These are phyloP conservation scores for Fusarium irregulare DNA, from an alignment of 2,329 filamentous ascomycete species.

Conservation along the genomic window DNA sequence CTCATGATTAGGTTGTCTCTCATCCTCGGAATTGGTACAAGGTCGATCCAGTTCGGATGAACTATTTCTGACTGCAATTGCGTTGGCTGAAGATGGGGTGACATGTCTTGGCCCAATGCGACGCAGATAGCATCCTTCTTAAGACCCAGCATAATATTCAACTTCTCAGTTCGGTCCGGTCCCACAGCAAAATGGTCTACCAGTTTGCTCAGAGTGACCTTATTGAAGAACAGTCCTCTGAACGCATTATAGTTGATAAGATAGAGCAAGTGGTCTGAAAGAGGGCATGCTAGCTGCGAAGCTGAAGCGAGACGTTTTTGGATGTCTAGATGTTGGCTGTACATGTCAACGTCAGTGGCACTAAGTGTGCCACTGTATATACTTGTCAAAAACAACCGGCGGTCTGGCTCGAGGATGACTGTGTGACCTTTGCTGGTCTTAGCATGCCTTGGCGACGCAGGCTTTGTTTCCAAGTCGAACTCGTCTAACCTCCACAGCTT, in stretches of 20 bases:
- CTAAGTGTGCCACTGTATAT: background rate
- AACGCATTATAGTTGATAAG: constrained; percentile 20
- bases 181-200: background rate
- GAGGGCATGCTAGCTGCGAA: background rate
- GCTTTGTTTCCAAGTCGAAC: background rate
- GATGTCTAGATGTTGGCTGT: constrained; percentile 8
- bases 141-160: constrained; percentile 10
- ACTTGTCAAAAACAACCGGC: background rate
- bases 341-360: background rate
- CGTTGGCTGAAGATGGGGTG: constrained; percentile 7
- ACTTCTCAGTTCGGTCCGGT: background rate
- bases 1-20: constrained; percentile 3
- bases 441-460: background rate
- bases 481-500: constrained; percentile 18
- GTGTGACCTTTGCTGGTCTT: too few relatives aligned
- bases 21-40: constrained; percentile 6
- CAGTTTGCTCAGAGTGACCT: background rate
- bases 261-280: constrained; percentile 4
- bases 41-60: constrained; percentile 14
- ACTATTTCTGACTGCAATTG: background rate
- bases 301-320: background rate
- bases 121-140: constrained; percentile 13
- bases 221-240: constrained; percentile 6
- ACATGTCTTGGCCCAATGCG: background rate
- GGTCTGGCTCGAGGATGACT: background rate